Percentiles rank a stretch among this genome's conserved stretches.
These are phyloP conservation scores for Eimeria necatrix DNA, from an alignment of 169 alveolate genomes.

Conservation along the genomic window DNA sequence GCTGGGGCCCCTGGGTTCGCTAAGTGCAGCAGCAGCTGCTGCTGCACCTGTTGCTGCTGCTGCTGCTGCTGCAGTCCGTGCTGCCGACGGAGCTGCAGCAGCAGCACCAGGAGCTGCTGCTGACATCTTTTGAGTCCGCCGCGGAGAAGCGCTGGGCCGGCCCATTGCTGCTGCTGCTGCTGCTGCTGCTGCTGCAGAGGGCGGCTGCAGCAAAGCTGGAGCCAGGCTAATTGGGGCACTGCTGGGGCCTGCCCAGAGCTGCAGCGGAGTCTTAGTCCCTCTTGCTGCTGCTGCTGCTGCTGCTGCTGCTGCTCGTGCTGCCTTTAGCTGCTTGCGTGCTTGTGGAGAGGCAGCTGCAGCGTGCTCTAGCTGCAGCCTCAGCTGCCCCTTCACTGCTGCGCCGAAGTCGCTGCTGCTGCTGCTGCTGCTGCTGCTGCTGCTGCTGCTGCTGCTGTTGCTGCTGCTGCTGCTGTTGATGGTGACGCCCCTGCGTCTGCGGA, in stretches of 20 bases:
- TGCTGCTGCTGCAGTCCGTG: neutral
- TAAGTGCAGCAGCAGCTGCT: neutral
- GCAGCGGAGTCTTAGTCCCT: neutral
- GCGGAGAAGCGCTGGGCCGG: neutral
- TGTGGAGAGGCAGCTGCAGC: neutral
- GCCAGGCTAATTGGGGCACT: neutral
- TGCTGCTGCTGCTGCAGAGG: slow-evolving; percentile 7
- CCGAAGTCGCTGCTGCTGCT: slow-evolving; percentile 7
- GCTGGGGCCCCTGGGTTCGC: neutral
- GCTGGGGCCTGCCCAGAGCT: neutral
- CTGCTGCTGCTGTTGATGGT: slow-evolving; percentile 22
- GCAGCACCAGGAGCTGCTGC: neutral
- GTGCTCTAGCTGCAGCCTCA: slow-evolving; percentile 5
- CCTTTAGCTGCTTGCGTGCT: neutral
- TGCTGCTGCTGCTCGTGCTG: slow-evolving; percentile 45
- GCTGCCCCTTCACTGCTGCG: slow-evolving; percentile 3
- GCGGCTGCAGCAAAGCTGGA: neutral
- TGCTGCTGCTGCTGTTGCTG: slow-evolving; percentile 38
- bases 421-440: slow-evolving; percentile 34
- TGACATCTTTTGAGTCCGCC: neutral
- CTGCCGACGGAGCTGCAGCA: neutral
- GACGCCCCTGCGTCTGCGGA: slow-evolving; percentile 22
- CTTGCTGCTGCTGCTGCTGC: slow-evolving; percentile 51
- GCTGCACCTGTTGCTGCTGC: slow-evolving; percentile 3
- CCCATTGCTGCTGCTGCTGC: slow-evolving; percentile 14